Percentiles rank a stretch among this genome's conserved stretches.
Conservation (phyloP, 257 asterid species). For the Pogostemon cablin region DNA sequence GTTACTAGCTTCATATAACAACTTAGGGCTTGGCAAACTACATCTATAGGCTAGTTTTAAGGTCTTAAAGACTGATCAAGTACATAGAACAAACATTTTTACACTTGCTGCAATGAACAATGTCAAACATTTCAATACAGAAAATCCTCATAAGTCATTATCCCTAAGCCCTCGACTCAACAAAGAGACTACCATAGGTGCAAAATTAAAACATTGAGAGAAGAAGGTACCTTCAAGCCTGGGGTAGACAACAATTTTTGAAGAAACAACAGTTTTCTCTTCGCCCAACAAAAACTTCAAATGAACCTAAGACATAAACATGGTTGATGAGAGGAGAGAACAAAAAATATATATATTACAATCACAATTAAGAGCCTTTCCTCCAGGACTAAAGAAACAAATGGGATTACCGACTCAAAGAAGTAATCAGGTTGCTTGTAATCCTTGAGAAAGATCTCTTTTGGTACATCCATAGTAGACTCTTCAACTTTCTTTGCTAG, state of each 20-base stretch:
- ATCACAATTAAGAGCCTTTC: neutral
- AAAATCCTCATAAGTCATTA: neutral
- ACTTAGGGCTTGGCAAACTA: too few relatives aligned
- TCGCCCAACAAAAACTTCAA: conserved; percentile 81
- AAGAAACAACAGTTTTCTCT: conserved; percentile 72
- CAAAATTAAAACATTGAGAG: conserved; percentile 12
- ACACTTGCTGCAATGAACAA: conserved; percentile 4
- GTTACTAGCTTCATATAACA: neutral
- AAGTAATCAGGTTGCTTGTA: conserved; percentile 89
- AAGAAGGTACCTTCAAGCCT: conserved; percentile 75
- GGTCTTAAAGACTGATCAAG: neutral
- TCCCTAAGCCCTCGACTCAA: conserved; percentile 5
- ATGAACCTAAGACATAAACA: conserved; percentile 63
- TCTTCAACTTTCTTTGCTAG: conserved; percentile 66
- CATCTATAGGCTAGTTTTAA: neutral
- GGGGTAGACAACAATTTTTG: conserved; percentile 73
- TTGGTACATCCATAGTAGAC: conserved; percentile 74
- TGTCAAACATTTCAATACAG: neutral
- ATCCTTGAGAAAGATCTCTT: conserved; percentile 88
- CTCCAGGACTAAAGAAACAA: neutral
- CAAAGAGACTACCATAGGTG: neutral
- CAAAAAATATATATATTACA: neutral
- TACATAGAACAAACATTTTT: neutral
- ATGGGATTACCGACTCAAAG: conserved; percentile 65
- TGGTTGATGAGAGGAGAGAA: conserved; percentile 26